Evolutionary conservation across 176 grass and related monocot species (phyloP).

Genomic region (Oryza coarctata): DNA sequence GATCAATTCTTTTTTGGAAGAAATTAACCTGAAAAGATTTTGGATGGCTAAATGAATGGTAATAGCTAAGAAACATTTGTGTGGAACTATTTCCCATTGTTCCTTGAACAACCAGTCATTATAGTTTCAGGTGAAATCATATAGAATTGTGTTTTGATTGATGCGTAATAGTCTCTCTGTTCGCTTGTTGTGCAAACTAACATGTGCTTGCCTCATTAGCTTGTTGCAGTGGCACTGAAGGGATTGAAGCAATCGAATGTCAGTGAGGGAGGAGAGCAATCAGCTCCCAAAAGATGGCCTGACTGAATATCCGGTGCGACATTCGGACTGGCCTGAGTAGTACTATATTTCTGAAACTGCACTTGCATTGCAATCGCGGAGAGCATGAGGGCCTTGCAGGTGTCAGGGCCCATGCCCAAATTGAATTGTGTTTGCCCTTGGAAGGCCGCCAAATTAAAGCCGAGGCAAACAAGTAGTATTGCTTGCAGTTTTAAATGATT

Average conservation of each 20-base stretch:
- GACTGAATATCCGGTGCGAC: background rate
- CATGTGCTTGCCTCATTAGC: background rate
- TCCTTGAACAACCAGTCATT: background rate
- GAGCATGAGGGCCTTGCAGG: too few relatives aligned
- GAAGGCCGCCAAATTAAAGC: too few relatives aligned
- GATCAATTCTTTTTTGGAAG: background rate
- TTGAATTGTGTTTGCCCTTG: too few relatives aligned
- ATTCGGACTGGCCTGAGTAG: background rate
- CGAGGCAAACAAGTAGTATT: too few relatives aligned
- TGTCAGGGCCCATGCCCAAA: too few relatives aligned
- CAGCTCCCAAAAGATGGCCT: background rate
- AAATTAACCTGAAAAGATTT: background rate
- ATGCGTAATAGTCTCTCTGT: background rate
- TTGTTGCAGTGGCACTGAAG: constrained; percentile 42
- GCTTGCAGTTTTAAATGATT: background rate
- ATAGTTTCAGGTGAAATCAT: background rate
- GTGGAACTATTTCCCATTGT: background rate
- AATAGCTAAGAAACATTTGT: too few relatives aligned
- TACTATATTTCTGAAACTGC: background rate
- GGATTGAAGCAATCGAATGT: constrained; percentile 37
- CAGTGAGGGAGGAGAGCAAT: background rate
- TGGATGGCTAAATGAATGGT: background rate
- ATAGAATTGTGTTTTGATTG: background rate
- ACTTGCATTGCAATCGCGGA: background rate
- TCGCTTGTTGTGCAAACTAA: background rate